Base-by-base conservation (phyloP, 306 rosid genomes). In the Crataegus laevigata region DNA sequence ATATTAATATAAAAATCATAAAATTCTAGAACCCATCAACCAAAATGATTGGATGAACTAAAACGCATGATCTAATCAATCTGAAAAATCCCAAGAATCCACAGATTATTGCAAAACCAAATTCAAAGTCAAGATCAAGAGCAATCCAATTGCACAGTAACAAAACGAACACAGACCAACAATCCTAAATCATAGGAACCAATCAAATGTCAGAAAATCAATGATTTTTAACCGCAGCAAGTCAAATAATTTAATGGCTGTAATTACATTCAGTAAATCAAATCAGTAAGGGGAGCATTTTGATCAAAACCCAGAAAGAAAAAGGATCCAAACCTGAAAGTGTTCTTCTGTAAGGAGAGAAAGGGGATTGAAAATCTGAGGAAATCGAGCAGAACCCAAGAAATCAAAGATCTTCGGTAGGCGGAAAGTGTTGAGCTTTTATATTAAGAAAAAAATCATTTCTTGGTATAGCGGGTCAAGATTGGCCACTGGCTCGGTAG, bases 291-390 rank as follows among this genome's bases (percentile, higher is more conserved):
- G 14, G 43, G 21, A 25, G 17, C 34, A 19, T 42, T 61, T 11
- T 42, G 77, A 73, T 73, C 69, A 38, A 38, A 66, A 69, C 80
- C 67, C 60, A 67, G 58, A 60, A 82, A 77, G 77, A 22, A 14
- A 75, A 36, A 71, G 60, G 21, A 66, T 15, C 14, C 80, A 63
- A 72, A 88, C 96, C 96, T 90, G 85, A 77, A 74, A 57, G 73
- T 28, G 30, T 43, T 21, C 67, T 69, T 69, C 65, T 70, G 64
- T 24, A 67, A 22, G 34, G 19, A 24, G 55, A 15, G 55, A 73
- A 79, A 2, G 13, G 74, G 78, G 30, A 66, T 10, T 51, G 76
- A 77, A 29, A 42, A 69, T 68, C 36, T 8, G 24, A 26, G 6
- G 59, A 54, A 25, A 32, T 28, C 25, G 24, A 67, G 30, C 61